Conservation (phyloP, 257 asterid species). For the Salvia rosmarinus region DNA sequence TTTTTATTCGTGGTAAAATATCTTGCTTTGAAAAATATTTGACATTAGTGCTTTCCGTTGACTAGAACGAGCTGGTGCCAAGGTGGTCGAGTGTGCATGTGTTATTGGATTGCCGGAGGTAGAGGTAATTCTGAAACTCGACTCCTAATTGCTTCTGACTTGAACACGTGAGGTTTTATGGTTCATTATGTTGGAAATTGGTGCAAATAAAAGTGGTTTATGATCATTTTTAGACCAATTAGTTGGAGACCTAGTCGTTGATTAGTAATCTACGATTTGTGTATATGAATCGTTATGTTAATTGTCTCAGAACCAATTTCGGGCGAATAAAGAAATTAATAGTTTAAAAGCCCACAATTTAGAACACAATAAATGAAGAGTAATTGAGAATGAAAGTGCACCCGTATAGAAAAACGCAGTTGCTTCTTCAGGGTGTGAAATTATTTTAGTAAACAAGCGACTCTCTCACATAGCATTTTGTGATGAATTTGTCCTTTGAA, state of each 20-base stretch:
- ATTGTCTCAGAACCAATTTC: neutral
- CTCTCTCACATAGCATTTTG: too few relatives aligned
- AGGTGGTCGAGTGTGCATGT: slow-evolving; percentile 87
- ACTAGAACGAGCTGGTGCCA: slow-evolving; percentile 68
- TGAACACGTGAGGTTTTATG: neutral
- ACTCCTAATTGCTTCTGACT: slow-evolving; percentile 12
- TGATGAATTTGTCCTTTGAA: too few relatives aligned
- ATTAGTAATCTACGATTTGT: neutral
- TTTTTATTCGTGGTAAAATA: neutral
- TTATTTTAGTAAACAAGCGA: too few relatives aligned
- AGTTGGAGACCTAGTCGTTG: neutral
- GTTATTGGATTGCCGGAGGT: slow-evolving; percentile 78
- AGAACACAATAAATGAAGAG: too few relatives aligned
- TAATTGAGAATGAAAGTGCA: too few relatives aligned
- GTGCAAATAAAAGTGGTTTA: too few relatives aligned
- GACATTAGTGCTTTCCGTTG: neutral
- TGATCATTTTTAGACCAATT: neutral
- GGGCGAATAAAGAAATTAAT: neutral
- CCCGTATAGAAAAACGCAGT: too few relatives aligned
- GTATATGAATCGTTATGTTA: neutral
- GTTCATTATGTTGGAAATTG: neutral
- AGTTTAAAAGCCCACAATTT: too few relatives aligned
- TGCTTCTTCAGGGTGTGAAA: too few relatives aligned
- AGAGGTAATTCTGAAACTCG: slow-evolving; percentile 51
- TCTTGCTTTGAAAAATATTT: neutral